Base-by-base conservation (phyloP, 257 asterid species). In the Solanum piurae region DNA sequence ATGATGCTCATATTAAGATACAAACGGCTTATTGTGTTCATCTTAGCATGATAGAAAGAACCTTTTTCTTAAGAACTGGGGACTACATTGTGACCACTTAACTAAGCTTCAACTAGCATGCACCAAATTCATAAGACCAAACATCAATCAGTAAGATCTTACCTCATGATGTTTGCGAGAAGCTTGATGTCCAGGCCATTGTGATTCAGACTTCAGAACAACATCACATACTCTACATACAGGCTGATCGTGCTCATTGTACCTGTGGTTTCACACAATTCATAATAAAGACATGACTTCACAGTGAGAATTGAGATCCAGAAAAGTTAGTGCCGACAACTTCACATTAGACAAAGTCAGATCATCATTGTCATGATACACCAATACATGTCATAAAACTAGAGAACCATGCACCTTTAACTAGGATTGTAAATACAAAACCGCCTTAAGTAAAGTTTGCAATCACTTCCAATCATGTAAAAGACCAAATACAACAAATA, bases 101-200 rank as follows among this genome's bases (percentile, higher is more conserved):
- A 80, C 21, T 82, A 52, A 18, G 86, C 71, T 80, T 80, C 18
- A 23, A 80, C 68, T 82, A 49, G 69, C 44, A 49, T 69, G 76
- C 34, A 58, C 40, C 66, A 40, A 68, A 62, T 36, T 40, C 12
- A 36, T 86, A 85, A 38, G 25, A 73, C 84, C 44, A 58, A 79
- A 79, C 31, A 73, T 20, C 13, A 89, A 46, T 82, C 23, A 31
- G 38, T 23, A 23, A 31, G 89, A 42, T n/a, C 84, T 83, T 87
- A 95, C 99, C 94, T 94, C 95, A 14, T 94, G 94, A 91, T 97
- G 99, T 87, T 95, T 97, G 23, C 96, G 97, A 86, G 99, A 97
- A 89, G 96, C 95, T 93, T 94, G 98, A 92, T 97, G 99, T 66
- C 96, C 99, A 74, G 95, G 98, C 99, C 99, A 97, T 74, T 88